Conservation (phyloP, 2,329 filamentous ascomycete species). For the Pseudogymnoascus sp. region DNA sequence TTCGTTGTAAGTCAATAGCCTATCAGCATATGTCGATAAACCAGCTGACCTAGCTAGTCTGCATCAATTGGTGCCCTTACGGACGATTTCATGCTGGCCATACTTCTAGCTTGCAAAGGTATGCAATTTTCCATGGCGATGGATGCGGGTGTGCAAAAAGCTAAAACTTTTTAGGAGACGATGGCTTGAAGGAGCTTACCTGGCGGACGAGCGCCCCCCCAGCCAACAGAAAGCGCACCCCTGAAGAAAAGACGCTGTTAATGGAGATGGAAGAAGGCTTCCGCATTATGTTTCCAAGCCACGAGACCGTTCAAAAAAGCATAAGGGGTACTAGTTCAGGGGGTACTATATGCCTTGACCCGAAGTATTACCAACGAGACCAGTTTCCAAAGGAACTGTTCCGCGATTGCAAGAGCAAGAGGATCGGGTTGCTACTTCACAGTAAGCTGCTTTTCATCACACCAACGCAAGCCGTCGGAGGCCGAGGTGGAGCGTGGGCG, state of each 20-base stretch:
- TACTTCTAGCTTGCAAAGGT: conserved; percentile 55
- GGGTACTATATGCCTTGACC: conserved; percentile 76
- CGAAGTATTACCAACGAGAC: conserved; percentile 61
- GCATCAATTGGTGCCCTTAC: conserved; percentile 78
- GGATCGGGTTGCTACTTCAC: conserved; percentile 73
- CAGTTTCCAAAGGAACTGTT: conserved; percentile 67
- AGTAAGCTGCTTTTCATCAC: conserved; percentile 65
- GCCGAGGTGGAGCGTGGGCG: conserved; percentile 53
- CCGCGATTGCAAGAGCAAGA: conserved; percentile 66
- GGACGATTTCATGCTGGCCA: conserved; percentile 52
- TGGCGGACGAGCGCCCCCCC: conserved; percentile 27
- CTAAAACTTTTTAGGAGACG: conserved; percentile 33
- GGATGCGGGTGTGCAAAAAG: background rate
- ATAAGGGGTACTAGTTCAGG: conserved; percentile 58
- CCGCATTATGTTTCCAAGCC: conserved; percentile 74
- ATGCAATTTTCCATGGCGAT: conserved; percentile 11
- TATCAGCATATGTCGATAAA: background rate
- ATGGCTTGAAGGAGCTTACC: conserved; percentile 37
- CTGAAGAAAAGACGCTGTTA: conserved; percentile 18
- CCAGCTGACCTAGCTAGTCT: conserved; percentile 40
- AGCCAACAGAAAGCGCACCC: conserved; percentile 13
- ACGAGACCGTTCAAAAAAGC: conserved; percentile 59
- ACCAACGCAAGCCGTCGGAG: conserved; percentile 20
- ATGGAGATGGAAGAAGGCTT: conserved; percentile 42
- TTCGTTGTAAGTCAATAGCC: conserved; percentile 50